Conservation (phyloP, 805 yeast genomes). For the Saturnispora zaruensis region DNA sequence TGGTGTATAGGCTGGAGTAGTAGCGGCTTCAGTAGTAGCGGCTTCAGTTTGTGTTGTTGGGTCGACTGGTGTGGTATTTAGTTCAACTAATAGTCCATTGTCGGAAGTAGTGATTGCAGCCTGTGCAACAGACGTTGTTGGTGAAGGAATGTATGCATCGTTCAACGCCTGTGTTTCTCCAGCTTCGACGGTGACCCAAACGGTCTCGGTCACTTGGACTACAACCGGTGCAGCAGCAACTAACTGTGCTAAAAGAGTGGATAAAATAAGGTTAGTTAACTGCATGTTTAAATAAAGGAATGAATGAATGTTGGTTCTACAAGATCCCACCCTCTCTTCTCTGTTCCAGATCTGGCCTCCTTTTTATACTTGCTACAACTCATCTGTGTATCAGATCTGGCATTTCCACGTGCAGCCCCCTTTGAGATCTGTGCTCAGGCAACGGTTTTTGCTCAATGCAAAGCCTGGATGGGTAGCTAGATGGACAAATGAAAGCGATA, state of each 20-base stretch:
- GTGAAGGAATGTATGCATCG: conserved; percentile 14
- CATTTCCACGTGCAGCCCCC: conserved; percentile 3
- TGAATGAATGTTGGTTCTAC: neutral
- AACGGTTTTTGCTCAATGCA: neutral
- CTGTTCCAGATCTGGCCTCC: neutral
- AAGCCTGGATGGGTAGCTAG: too few relatives aligned
- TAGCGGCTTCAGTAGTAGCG: conserved; percentile 7
- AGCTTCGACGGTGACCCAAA: conserved; percentile 20
- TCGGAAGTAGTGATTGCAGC: neutral
- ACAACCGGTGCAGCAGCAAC: conserved; percentile 21
- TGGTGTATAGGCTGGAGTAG: conserved; percentile 5
- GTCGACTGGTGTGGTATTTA: conserved; percentile 3
- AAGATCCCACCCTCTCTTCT: neutral
- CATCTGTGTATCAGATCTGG: neutral
- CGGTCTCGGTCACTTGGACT: conserved; percentile 19
- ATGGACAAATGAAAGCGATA: too few relatives aligned
- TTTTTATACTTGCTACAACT: neutral
- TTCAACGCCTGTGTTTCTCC: conserved; percentile 10
- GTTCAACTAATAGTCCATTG: conserved; percentile 8
- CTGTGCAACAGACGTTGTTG: neutral
- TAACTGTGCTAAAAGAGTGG: conserved; percentile 17
- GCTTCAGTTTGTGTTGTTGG: conserved; percentile 2
- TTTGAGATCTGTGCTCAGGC: neutral
- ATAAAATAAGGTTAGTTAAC: conserved; percentile 16
- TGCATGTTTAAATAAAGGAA: conserved; percentile 12